A percentile compares a stretch with the other conserved stretches of the same genome.
Conservation (phyloP, 1,139 yeast genomes). For the Yamadazyma conglobata region DNA sequence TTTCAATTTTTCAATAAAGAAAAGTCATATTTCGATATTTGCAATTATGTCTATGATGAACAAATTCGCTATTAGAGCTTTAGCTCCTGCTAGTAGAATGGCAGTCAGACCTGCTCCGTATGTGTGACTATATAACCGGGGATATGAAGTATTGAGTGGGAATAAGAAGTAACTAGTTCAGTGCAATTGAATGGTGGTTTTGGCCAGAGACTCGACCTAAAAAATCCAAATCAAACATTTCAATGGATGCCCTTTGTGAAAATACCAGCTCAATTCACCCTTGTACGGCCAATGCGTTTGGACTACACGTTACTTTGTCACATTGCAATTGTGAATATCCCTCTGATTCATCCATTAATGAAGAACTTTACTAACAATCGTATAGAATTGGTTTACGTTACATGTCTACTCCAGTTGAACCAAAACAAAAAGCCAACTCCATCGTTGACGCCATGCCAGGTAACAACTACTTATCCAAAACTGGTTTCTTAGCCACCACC, state of each 20-base stretch:
- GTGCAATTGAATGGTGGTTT: too few species aligned
- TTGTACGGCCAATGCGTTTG: too few species aligned
- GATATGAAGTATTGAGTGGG: too few species aligned
- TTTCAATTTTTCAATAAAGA: slow-evolving; percentile 9
- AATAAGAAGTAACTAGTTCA: too few species aligned
- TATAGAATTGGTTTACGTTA: slow-evolving; percentile 59
- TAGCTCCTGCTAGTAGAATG: slow-evolving; percentile 35
- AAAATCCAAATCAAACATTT: too few species aligned
- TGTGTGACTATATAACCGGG: slow-evolving; percentile 18
- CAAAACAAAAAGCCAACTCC: slow-evolving; percentile 87
- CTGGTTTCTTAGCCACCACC: slow-evolving; percentile 91
- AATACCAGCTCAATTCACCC: too few species aligned
- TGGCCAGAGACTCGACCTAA: too few species aligned
- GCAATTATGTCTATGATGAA: slow-evolving; percentile 40
- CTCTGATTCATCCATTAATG: too few species aligned
- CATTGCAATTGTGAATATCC: too few species aligned
- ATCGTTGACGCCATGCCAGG: slow-evolving; percentile 94
- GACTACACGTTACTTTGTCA: too few species aligned
- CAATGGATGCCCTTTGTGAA: too few species aligned
- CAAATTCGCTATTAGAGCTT: slow-evolving; percentile 47
- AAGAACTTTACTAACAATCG: slow-evolving; percentile 15
- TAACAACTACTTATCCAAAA: slow-evolving; percentile 80
- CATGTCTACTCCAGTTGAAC: slow-evolving; percentile 69
- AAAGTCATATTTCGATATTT: slow-evolving; percentile 1
- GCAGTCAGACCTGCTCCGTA: slow-evolving; percentile 48